These are phyloP conservation scores for Chaetoceros tenuissimus DNA, from an alignment of 108 stramenopile genomes.

Conservation along the genomic window DNA sequence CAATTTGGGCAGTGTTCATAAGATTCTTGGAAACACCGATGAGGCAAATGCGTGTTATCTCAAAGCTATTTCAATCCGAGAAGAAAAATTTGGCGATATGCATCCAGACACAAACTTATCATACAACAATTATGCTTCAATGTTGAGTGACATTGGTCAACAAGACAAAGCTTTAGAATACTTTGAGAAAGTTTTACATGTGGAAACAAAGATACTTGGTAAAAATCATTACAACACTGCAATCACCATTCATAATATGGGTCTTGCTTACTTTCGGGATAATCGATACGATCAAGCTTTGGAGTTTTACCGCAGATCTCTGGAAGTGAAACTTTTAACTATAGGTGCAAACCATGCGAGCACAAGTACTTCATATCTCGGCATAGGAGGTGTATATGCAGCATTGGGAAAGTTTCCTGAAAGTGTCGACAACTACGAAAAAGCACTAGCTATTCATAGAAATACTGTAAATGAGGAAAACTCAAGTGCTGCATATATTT, in stretches of 20 bases:
- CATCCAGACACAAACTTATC: constrained; percentile 13
- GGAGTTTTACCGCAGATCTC: constrained; percentile 15
- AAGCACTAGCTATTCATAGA: constrained; percentile 18
- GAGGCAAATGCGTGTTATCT: constrained; percentile 15
- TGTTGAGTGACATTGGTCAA: constrained; percentile 9
- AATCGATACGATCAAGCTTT: constrained; percentile 16
- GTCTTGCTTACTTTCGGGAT: constrained; percentile 4
- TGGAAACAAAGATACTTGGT: constrained; percentile 17
- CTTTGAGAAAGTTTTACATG: constrained; percentile 20
- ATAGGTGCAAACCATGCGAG: constrained; percentile 24
- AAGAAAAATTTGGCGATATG: constrained; percentile 13
- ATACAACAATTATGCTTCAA: constrained; percentile 13
- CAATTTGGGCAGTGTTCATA: constrained; percentile 13
- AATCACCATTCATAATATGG: constrained; percentile 15
- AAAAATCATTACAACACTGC: constrained; percentile 24
- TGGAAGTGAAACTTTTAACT: constrained; percentile 11
- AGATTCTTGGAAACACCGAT: constrained; percentile 9
- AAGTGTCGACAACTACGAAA: constrained; percentile 11
- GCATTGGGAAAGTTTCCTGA: neutral
- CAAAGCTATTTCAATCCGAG: constrained; percentile 22
- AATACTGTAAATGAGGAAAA: constrained; percentile 15
- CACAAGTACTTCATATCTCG: constrained; percentile 8
- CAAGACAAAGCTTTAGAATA: constrained; percentile 9
- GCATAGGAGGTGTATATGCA: constrained; percentile 11
- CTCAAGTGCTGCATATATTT: constrained; percentile 26